Evolutionary conservation across 805 yeast genomes (phyloP).

Genomic region (Suhomyces vadensis): DNA sequence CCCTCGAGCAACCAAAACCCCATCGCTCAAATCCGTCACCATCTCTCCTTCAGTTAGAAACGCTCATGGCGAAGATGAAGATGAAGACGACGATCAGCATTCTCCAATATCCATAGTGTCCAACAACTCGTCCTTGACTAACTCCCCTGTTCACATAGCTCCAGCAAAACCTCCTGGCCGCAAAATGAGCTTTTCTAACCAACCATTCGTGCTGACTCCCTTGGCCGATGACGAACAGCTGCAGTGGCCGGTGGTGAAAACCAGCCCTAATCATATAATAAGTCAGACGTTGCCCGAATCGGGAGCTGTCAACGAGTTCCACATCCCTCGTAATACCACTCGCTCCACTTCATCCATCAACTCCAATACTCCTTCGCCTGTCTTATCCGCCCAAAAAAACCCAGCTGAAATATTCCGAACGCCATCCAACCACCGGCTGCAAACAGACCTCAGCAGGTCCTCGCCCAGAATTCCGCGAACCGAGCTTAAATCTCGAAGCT

Average conservation of each 20-base stretch:
- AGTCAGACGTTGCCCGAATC: constrained; percentile 6
- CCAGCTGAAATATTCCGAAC: background rate
- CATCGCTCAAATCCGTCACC: constrained; percentile 40
- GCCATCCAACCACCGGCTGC: background rate
- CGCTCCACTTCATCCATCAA: background rate
- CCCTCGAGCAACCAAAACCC: constrained; percentile 25
- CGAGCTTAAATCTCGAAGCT: constrained; percentile 4
- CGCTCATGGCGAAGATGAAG: constrained; percentile 8
- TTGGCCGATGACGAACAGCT: constrained; percentile 2
- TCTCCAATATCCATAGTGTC: constrained; percentile 22
- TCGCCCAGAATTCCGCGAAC: background rate
- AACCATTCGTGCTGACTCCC: constrained; percentile 6
- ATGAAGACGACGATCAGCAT: constrained; percentile 9
- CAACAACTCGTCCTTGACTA: constrained; percentile 1
- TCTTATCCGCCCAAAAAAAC: constrained; percentile 1
- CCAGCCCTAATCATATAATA: constrained; percentile 6
- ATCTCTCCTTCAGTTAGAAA: constrained; percentile 36
- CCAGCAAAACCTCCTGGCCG: constrained; percentile 6
- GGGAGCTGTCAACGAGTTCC: constrained; percentile 10
- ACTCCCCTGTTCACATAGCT: background rate
- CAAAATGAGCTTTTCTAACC: constrained; percentile 16
- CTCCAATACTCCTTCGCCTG: constrained; percentile 5
- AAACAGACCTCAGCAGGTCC: background rate
- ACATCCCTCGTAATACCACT: background rate
- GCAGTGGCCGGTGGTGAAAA: constrained; percentile 7